Base-by-base conservation (phyloP, 345 rosid genomes). In the Euphorbia tirucalli region DNA sequence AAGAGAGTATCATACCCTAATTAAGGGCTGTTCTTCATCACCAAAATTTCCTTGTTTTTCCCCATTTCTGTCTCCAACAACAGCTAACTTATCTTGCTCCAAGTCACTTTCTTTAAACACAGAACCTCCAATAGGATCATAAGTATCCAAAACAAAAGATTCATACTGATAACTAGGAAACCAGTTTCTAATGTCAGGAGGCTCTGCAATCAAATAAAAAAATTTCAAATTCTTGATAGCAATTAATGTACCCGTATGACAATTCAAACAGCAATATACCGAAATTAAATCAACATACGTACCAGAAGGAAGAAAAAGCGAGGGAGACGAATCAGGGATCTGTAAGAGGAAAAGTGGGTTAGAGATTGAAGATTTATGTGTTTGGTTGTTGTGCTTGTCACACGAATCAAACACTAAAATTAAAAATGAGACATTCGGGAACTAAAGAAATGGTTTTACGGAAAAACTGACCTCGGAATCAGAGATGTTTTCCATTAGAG, bases 121-220 rank as follows among this genome's bases (percentile, higher is more conserved):
- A 41, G 74, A 50, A 66, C 61, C 81, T 66, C 39, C 70, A 63
- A 71, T 71, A 19, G 64, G 78, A 68, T 73, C 79, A 14, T 22
- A 61, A 8, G 84, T 75, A 76, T 37, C 75, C 79, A 84, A 68
- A 21, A 72, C 78, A 80, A 85, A 65, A 32, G 87, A 82, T 62
- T 87, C 92, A 58, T 86, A 85, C 41, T 78, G 72, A 61, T 86
- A 89, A 78, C 92, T 86, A 14, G 88, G 31, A 80, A 86, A 89
- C 93, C 90, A 87, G 71, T 86, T 84, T 71, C 77, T 71, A 46
- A 88, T 60, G 60, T 88, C 89, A 25, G 91, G 90, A 43, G 88
- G 88, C 69, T 92, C 93, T 85, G 77, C 71, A 52, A 67, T 39
- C 54, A 46, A 60, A 41, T 49, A 18, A 37, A 48, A 37, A 48